Conservation (phyloP, 495 filamentous ascomycete species). For the Aspergillus saccharolyticus region DNA sequence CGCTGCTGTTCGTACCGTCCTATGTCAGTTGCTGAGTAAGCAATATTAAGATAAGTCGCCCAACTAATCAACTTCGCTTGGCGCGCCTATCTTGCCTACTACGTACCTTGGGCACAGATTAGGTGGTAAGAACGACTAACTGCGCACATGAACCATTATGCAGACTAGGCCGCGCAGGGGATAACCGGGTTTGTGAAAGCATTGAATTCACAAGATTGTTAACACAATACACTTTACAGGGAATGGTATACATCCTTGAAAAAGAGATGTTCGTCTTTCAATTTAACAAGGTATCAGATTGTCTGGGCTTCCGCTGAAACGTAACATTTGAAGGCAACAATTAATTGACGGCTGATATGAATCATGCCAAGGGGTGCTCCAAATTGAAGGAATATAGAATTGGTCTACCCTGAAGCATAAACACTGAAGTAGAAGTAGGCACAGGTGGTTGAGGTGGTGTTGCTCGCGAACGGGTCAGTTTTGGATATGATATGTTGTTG, state of each 20-base stretch:
- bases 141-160: too few relatives aligned
- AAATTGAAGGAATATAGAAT: not conserved
- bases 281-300: not conserved
- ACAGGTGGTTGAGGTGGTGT: not conserved
- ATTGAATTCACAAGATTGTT: not conserved
- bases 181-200: too few relatives aligned
- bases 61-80: too few relatives aligned
- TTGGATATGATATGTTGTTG: too few relatives aligned
- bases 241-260: not conserved
- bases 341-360: not conserved
- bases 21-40: too few relatives aligned
- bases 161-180: too few relatives aligned
- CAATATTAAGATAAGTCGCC: too few relatives aligned
- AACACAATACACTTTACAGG: not conserved
- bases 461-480: not conserved
- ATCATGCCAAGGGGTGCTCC: not conserved
- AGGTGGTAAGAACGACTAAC: too few relatives aligned
- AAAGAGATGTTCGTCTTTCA: not conserved
- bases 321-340: not conserved
- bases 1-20: too few relatives aligned
- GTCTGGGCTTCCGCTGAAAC: not conserved
- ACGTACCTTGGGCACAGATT: too few relatives aligned
- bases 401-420: not conserved
- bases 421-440: constrained; percentile 3
- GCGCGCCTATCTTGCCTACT: too few relatives aligned